Conservation (phyloP, 306 rosid species). For the Pyrus communis region DNA sequence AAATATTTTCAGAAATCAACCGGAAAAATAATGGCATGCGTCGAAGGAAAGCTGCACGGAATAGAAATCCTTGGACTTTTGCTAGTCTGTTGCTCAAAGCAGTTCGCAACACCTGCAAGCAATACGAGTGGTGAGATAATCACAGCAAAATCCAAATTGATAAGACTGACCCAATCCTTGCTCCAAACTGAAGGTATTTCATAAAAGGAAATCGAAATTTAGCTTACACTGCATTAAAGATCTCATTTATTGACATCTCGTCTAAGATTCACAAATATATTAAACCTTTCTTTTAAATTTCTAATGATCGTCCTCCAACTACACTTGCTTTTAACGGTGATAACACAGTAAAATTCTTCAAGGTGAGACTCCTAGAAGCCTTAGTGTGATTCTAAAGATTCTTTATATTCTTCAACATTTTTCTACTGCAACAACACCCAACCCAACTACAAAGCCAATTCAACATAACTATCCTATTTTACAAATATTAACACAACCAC, state of each 20-base stretch:
- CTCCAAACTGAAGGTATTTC: not conserved
- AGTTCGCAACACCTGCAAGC: conserved; percentile 78
- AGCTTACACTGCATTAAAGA: not conserved
- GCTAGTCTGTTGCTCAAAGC: conserved; percentile 98
- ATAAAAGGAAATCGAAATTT: not conserved
- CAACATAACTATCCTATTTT: not conserved
- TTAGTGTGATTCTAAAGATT: not conserved
- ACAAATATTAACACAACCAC: not conserved
- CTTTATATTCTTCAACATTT: not conserved
- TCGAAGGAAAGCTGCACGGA: conserved; percentile 98
- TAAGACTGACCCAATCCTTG: not conserved
- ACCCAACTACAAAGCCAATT: not conserved
- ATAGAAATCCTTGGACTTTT: conserved; percentile 98
- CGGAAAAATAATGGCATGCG: conserved; percentile 84
- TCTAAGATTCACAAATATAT: not conserved
- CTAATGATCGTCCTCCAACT: not conserved
- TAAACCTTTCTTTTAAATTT: not conserved
- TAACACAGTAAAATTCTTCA: not conserved
- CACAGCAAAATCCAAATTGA: not conserved
- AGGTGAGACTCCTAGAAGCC: not conserved
- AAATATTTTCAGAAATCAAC: conserved; percentile 79
- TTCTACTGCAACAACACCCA: too few relatives aligned
- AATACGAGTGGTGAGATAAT: not conserved
- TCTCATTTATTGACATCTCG: not conserved
- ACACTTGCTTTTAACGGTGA: not conserved